Base-by-base conservation (phyloP, 2,329 filamentous ascomycete species). In the Claviceps capensis region DNA sequence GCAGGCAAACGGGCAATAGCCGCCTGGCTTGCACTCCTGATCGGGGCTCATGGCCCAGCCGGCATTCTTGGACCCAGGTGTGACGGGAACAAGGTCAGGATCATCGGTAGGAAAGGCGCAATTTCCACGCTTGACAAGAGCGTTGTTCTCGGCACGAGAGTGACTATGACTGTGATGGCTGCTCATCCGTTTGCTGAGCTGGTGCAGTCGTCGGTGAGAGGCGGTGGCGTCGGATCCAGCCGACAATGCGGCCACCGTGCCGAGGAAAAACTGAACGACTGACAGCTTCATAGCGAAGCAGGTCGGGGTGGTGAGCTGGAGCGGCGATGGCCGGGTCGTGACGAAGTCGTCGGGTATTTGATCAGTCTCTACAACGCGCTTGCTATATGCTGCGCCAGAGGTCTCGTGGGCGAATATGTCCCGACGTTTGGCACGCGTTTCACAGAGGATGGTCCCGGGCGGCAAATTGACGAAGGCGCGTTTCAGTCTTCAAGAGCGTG, bases 21-120 rank as follows among this genome's bases (percentile, higher is more conserved):
- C 77, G 53, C 81, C 84, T 4, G 80, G 76, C 53, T 71, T 72
- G 65, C 86, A 90, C 51, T 76, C 65, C 63, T 85, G 78, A 65
- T 90, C 82, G 4, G 86, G 85, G 60, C 83, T 85, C 79, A 90
- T 82, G 43, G 86, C 86, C 82, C 86, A 91, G 55, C 86, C 86
- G 48, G 73, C 83, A 68, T 91, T 91, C 63, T 69, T 63, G 44
- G 65, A 64, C 50, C 70, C 71, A 4, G 84, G 84, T 9, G 84
- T 86, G 50, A 91, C 75, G 14, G 78, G 65, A 45, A 88, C 78
- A 61, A 90, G 68, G 50, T 84, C 83, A 34, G 78, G 74, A 61
- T 85, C 74, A 37, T 72, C 70, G 11, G 59, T 62, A 22, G 86
- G 86, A 60, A 90, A 85, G 51, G 72, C 61, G 67, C 86, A 90